These are phyloP conservation scores for Senecio squalidus DNA, from an alignment of 140 eudicot genomes.

Conservation along the genomic window DNA sequence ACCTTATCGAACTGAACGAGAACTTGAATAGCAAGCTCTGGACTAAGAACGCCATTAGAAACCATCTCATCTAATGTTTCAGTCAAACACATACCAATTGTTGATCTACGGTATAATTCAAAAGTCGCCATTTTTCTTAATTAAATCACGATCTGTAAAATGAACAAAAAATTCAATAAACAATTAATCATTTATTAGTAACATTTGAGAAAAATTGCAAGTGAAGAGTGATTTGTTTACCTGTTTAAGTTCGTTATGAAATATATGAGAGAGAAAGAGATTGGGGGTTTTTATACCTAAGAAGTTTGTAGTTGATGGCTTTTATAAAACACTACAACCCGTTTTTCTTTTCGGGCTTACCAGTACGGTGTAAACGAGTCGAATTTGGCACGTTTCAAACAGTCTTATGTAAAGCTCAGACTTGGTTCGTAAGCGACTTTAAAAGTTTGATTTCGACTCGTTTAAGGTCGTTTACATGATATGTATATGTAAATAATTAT, in stretches of 20 bases:
- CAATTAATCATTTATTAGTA: not conserved
- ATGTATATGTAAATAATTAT: no score
- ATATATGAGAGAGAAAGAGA: conserved; percentile 23
- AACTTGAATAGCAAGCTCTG: conserved; percentile 91
- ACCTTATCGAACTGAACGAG: conserved; percentile 96
- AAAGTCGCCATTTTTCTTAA: conserved; percentile 65
- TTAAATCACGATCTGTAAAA: conserved; percentile 20
- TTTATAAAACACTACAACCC: not conserved
- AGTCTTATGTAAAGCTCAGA: no score
- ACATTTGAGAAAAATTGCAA: no score
- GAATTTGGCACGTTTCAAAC: no score
- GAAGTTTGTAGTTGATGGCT: conserved; percentile 26
- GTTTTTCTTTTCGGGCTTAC: no score
- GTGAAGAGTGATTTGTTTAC: no score
- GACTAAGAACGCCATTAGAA: conserved; percentile 61
- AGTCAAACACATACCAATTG: conserved; percentile 93
- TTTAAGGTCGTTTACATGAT: no score
- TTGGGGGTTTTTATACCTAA: conserved; percentile 58
- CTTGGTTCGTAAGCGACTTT: no score
- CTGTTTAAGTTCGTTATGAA: conserved; percentile 11
- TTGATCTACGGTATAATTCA: conserved; percentile 83
- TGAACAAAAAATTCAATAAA: not conserved
- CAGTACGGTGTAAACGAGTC: no score
- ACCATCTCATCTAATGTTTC: conserved; percentile 96
- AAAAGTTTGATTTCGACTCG: no score